phyloP scores from a whole-genome alignment of 139 green algal species.

The Ettlia oleoabundans region DNA sequence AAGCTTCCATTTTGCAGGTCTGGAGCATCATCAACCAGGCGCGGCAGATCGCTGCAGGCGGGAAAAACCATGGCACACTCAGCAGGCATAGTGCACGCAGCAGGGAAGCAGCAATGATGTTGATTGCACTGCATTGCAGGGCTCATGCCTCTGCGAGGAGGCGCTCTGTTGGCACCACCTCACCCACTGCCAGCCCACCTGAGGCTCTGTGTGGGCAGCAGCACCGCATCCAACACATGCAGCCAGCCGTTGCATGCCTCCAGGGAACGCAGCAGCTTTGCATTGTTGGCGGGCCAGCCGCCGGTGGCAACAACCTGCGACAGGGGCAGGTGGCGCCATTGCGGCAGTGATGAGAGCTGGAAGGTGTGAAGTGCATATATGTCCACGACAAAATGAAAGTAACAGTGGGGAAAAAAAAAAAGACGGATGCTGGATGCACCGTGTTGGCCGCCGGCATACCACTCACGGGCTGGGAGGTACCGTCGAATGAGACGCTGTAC shows the following conservation, averaged over 20 bases:
- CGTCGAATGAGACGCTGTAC: background rate
- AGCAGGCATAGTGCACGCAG: background rate
- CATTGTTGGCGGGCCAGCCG: slow-evolving; percentile 31
- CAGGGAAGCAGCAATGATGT: background rate
- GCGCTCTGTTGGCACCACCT: no score
- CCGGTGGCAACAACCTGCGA: slow-evolving; percentile 17
- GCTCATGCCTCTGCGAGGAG: no score
- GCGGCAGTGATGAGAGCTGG: no score
- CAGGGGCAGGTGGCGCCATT: no score
- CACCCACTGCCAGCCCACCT: no score
- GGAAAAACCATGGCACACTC: background rate
- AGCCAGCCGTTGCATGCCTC: slow-evolving; percentile 23
- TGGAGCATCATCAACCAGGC: slow-evolving; percentile 6
- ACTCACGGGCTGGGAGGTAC: background rate
- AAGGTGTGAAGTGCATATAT: no score
- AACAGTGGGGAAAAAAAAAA: no score
- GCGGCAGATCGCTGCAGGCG: slow-evolving; percentile 12
- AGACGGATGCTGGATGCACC: no score
- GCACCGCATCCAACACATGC: background rate
- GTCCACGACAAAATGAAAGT: no score
- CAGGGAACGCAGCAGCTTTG: background rate
- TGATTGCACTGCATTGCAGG: no score
- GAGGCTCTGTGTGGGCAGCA: slow-evolving; percentile 7
- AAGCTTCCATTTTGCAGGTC: background rate
- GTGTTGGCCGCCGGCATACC: no score